phyloP scores from a whole-genome alignment of 2,329 filamentous ascomycete genomes.

The Calycina herbarum region DNA sequence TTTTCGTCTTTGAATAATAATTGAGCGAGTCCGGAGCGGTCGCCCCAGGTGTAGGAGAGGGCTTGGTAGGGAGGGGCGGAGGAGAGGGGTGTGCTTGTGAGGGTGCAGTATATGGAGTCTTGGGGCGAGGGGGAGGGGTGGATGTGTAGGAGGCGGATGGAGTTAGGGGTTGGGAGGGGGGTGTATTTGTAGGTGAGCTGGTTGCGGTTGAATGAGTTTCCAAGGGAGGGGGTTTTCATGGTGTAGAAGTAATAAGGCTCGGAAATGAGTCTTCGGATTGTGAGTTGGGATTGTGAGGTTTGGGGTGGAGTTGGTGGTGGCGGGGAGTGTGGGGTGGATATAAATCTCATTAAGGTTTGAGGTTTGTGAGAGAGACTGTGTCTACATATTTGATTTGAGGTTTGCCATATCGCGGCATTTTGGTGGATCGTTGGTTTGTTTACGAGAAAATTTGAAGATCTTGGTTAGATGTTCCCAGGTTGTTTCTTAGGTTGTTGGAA shows the following conservation, averaged over 20 bases:
- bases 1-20: too few relatives aligned
- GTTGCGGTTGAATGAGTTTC: not conserved
- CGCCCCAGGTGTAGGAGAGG: too few relatives aligned
- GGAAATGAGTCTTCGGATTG: not conserved
- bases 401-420: not conserved
- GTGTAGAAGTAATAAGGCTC: not conserved
- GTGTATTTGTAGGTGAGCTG: slow-evolving; percentile 19
- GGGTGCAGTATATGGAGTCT: too few relatives aligned
- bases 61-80: too few relatives aligned
- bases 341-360: not conserved
- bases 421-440: not conserved
- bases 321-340: not conserved
- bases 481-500: too few relatives aligned
- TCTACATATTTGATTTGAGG: not conserved
- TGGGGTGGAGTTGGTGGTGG: not conserved
- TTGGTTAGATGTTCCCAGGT: too few relatives aligned
- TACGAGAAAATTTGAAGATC: too few relatives aligned
- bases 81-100: too few relatives aligned
- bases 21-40: too few relatives aligned
- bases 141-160: slow-evolving; percentile 23
- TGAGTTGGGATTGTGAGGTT: not conserved
- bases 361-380: not conserved
- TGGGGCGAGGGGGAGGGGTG: slow-evolving; percentile 5
- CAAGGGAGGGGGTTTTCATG: not conserved
- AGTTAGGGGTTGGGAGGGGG: slow-evolving; percentile 15